Evolutionary conservation across 495 filamentous ascomycete species (phyloP), one percentile per base, ranked within the genome.

Genomic region (Astrothelium macrocarpum): DNA sequence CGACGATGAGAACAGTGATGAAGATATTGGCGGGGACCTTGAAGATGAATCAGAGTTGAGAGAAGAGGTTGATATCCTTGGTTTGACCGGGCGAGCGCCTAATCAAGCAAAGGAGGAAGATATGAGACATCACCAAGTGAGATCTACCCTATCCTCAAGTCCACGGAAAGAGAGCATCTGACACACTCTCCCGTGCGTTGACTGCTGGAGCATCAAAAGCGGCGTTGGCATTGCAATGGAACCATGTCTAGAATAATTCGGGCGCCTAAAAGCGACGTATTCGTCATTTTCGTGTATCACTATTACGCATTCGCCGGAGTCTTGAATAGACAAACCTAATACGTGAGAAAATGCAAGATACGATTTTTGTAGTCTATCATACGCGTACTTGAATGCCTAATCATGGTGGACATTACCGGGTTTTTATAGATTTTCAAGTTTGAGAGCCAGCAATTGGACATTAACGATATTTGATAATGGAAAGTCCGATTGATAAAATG

Each of bases 1-100:
- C 9, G 80, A 70, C 0, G 75, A 72, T n/a, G 76, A 74, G 12
- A 71, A 76, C 59, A 74, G 75, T 20, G 62, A 61, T 14, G 77
- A 79, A 23, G 71, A 73, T 29, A 76, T 78, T 2, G 71, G 72
- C 18, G 74, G 70, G 49, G 69, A 70, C 28, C 66, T 62, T 28
- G 68, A 64, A 1, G 39, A 34, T 25, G 68, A 68, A 2, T 46
- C 53, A 23, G 68, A 67, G 11, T 70, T 64, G 1, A 64, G 59
- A n/a, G 67, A 70, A 2, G 71, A 68, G 4, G 62, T 65, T 31
- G 59, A 62, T 39, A 53, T 25, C 20, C 49, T 56, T 2, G 1
- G 29, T 29, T 29, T 56, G 25, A 7, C 4, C 3, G 49, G 25
- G 23, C 49, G 25, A 56, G 16, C 20, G 20, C 0, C 49, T 28